phyloP scores from a whole-genome alignment of 164 flowering plant genomes.

The Sextonia rubra region DNA sequence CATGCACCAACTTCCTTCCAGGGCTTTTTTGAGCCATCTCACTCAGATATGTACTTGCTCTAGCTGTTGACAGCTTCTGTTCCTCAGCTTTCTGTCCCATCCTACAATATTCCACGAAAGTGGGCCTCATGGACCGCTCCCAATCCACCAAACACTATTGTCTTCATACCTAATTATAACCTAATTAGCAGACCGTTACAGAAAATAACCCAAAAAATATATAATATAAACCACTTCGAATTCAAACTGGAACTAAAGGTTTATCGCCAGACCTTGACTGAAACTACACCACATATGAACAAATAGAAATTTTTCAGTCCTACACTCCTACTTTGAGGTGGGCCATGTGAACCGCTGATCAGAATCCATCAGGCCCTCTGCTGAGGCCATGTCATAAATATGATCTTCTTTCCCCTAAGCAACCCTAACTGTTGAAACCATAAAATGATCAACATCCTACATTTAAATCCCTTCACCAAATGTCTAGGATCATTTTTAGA shows the following conservation, averaged over 20 bases:
- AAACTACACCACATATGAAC: conserved; percentile 26
- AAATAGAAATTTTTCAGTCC: background rate
- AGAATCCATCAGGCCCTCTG: background rate
- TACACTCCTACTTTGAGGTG: background rate
- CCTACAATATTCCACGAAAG: conserved; percentile 56
- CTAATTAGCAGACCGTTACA: conserved; percentile 9
- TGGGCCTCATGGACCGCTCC: conserved; percentile 51
- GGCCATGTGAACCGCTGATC: background rate
- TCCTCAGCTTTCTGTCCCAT: conserved; percentile 91
- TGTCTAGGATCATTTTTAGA: no score
- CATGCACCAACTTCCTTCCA: no score
- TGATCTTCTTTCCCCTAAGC: no score
- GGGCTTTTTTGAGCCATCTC: conserved; percentile 17
- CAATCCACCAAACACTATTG: conserved; percentile 35
- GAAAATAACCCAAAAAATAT: background rate
- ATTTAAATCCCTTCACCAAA: no score
- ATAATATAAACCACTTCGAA: background rate
- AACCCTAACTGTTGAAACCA: no score
- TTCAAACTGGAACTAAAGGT: conserved; percentile 20
- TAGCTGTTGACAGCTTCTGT: conserved; percentile 70
- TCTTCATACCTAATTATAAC: conserved; percentile 6
- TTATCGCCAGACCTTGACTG: conserved; percentile 33
- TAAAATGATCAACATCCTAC: no score
- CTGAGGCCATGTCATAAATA: background rate
- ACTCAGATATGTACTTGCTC: conserved; percentile 26